Evolutionary conservation across 2,329 filamentous ascomycete species (phyloP).

Genomic region (Sporothrix pallida): DNA sequence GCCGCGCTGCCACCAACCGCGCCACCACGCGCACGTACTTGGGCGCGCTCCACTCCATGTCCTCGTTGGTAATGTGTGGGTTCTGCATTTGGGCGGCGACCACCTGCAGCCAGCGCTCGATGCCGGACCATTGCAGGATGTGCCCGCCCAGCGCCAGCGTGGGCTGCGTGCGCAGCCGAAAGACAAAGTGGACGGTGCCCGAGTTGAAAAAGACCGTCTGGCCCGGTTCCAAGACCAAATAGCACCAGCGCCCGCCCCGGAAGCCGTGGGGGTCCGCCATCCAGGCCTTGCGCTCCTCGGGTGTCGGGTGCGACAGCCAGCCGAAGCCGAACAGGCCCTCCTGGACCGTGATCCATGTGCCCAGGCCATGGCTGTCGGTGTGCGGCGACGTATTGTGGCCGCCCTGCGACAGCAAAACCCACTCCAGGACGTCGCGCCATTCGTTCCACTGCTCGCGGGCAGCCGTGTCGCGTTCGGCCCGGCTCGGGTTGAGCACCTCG

Average conservation of each 20-base stretch:
- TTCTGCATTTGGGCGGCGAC: constrained; percentile 43
- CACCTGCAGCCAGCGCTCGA: constrained; percentile 43
- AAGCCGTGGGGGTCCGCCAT: constrained; percentile 40
- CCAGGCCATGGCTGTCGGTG: constrained; percentile 46
- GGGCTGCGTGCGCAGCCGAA: constrained; percentile 41
- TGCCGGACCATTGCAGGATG: constrained; percentile 45
- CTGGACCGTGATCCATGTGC: constrained; percentile 47
- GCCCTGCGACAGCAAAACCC: constrained; percentile 45
- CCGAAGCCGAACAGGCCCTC: constrained; percentile 44
- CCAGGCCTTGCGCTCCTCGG: constrained; percentile 41
- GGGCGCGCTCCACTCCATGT: constrained; percentile 41
- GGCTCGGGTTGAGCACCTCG: constrained; percentile 48
- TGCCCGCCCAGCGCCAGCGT: constrained; percentile 46
- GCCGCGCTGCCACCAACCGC: constrained; percentile 36
- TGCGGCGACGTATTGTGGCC: constrained; percentile 46
- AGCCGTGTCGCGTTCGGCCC: constrained; percentile 42
- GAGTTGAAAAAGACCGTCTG: constrained; percentile 47
- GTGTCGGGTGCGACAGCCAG: constrained; percentile 44
- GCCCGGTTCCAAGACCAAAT: constrained; percentile 44
- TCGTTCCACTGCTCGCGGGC: constrained; percentile 43
- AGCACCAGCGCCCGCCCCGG: constrained; percentile 44
- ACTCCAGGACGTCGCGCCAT: constrained; percentile 45
- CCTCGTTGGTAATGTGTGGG: constrained; percentile 44
- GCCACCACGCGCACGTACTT: constrained; percentile 39
- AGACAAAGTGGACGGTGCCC: constrained; percentile 47